Evolutionary conservation across 805 yeast species (phyloP).

Genomic region (Hagleromyces aurorensis): DNA sequence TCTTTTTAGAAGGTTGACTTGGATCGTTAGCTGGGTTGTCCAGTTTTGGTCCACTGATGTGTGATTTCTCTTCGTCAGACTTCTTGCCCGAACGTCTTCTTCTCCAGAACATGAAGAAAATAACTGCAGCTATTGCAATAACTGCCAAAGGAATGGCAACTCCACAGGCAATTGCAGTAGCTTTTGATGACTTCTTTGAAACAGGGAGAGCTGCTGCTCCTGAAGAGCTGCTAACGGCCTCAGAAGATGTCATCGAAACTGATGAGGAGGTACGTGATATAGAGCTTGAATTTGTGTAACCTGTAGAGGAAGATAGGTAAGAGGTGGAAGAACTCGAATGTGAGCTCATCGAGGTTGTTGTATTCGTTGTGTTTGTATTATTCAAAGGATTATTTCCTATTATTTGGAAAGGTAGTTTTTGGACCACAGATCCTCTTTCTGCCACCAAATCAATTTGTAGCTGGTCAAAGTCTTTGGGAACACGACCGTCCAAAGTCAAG

Average conservation of each 20-base stretch:
- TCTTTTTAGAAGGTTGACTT: conserved; percentile 12
- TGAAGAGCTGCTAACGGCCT: conserved; percentile 25
- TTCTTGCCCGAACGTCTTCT: conserved; percentile 32
- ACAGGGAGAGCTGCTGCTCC: conserved; percentile 29
- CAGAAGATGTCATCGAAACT: conserved; percentile 22
- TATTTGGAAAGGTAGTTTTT: conserved; percentile 42
- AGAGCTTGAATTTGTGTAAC: conserved; percentile 29
- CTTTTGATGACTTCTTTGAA: conserved; percentile 35
- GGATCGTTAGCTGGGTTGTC: conserved; percentile 33
- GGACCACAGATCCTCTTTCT: conserved; percentile 28
- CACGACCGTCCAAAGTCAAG: conserved; percentile 60
- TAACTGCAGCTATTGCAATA: conserved; percentile 37
- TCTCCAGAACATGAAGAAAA: conserved; percentile 53
- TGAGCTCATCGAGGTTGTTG: conserved; percentile 4
- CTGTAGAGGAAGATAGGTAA: conserved; percentile 18
- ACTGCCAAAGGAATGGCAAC: conserved; percentile 69
- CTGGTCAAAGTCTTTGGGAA: conserved; percentile 43
- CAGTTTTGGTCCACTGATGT: conserved; percentile 35
- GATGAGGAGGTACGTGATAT: conserved; percentile 20
- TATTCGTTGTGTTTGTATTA: conserved; percentile 8
- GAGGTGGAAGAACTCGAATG: conserved; percentile 18
- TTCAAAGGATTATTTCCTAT: conserved; percentile 32
- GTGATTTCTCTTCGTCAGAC: conserved; percentile 27
- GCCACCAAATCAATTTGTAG: conserved; percentile 38
- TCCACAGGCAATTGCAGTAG: conserved; percentile 83